Base-by-base conservation (phyloP, 2,329 filamentous ascomycete species). In the Aschersonia sp. region DNA sequence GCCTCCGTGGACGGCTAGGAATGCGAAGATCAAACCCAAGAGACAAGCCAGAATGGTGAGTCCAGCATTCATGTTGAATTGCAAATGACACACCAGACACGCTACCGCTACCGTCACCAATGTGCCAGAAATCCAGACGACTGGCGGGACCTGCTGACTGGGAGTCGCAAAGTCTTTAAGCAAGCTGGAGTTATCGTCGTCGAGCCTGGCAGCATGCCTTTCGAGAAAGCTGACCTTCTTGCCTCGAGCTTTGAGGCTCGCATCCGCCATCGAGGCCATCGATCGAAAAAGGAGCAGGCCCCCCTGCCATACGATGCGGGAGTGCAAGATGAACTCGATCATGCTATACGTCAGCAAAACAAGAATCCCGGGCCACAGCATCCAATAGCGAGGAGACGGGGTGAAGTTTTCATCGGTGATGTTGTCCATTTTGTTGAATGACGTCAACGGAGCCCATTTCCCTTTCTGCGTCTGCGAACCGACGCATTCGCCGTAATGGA, bases 21-120 rank as follows among this genome's bases (percentile, higher is more conserved):
- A 76, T 45, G 75, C 73, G 59, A 79, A 79, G 58, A 80, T 61
- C 54, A 79, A 69, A 45, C 74, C 74, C 31, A 80, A 63, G 53
- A 79, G 58, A 50, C 76, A 69, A 44, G 75, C 71, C 3, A 79
- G 66, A 32, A 80, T 62, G 10, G 71, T 72, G 54, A 77, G 70
- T 31, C 75, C 75, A 5, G 75, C 67, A 42, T 75, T 73, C 69
- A 79, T 77, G 50, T 74, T 59, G 61, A 71, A 77, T 52, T 77
- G 72, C 4, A 75, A 62, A 45, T 68, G 62, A 45, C 59, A 61
- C 52, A 80, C 67, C 35, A 79, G 59, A 45, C 73, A 65, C 48
- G 75, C 74, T n/a, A 73, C 65, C n/a, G 66, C 59, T 43, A 77
- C 64, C 54, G 77, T 70, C 47, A 65, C 59, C 10, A 70, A 29